Conservation (phyloP, 805 yeast species). For the Ogataea haglerorum region DNA sequence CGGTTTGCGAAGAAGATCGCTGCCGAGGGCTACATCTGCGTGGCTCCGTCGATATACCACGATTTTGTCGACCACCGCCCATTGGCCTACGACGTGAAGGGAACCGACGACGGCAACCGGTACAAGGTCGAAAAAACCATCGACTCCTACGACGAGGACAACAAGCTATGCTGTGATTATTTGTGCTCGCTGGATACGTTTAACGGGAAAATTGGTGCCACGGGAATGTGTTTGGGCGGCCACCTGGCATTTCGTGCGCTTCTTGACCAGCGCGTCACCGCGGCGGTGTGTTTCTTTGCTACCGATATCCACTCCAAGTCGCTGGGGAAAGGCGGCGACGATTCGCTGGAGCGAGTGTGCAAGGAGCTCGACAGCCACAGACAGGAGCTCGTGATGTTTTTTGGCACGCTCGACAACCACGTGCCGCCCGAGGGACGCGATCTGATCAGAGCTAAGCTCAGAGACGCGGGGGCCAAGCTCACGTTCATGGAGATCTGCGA, state of each 20-base stretch:
- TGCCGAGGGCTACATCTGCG: slow-evolving; percentile 73
- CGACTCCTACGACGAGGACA: slow-evolving; percentile 74
- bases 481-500: slow-evolving; percentile 72
- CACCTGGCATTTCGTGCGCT: slow-evolving; percentile 73
- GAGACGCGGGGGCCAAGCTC: slow-evolving; percentile 57
- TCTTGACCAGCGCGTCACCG: slow-evolving; percentile 58
- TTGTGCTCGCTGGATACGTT: slow-evolving; percentile 56
- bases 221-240: slow-evolving; percentile 88
- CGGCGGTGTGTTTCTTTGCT: slow-evolving; percentile 74
- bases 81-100: slow-evolving; percentile 64
- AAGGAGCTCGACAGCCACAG: slow-evolving; percentile 47
- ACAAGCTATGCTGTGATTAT: slow-evolving; percentile 59
- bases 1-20: slow-evolving; percentile 77
- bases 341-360: slow-evolving; percentile 53
- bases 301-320: slow-evolving; percentile 73
- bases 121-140: slow-evolving; percentile 66
- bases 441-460: slow-evolving; percentile 56
- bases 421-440: slow-evolving; percentile 79
- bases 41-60: slow-evolving; percentile 78
- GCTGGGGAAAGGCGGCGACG: slow-evolving; percentile 66
- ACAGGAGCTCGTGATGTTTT: slow-evolving; percentile 61
- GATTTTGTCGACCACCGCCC: slow-evolving; percentile 63
- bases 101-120: slow-evolving; percentile 71
- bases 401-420: slow-evolving; percentile 77
- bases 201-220: slow-evolving; percentile 71